Conservation (phyloP, 306 rosid genomes). For the Senna siamea region DNA sequence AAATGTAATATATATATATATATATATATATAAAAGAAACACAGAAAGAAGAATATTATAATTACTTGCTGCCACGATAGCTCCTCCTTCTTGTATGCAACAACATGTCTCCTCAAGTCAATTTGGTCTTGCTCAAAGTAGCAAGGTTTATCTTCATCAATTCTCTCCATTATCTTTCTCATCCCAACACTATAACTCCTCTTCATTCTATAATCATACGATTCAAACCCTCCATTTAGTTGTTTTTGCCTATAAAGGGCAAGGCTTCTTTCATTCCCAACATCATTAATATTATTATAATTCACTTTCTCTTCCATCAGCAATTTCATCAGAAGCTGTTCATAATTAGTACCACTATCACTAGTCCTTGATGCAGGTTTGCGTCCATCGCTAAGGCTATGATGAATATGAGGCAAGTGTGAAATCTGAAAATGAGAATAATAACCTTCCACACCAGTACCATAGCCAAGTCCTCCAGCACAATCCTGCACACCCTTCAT, state of each 20-base stretch:
- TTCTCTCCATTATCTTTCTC: slow-evolving; percentile 52
- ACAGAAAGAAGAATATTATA: no score
- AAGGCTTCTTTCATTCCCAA: slow-evolving; percentile 1
- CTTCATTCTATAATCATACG: slow-evolving; percentile 37
- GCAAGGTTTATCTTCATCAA: slow-evolving; percentile 64
- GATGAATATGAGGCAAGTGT: slow-evolving; percentile 11
- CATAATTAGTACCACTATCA: not conserved
- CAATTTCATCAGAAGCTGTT: slow-evolving; percentile 13
- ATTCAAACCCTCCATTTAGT: not conserved
- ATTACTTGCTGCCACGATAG: no score
- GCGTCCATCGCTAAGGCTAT: no score
- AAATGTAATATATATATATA: no score
- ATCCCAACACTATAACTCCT: slow-evolving; percentile 45
- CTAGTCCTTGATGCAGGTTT: not conserved
- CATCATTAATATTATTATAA: not conserved
- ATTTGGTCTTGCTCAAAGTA: slow-evolving; percentile 47
- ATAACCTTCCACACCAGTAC: not conserved
- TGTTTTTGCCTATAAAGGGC: slow-evolving; percentile 30
- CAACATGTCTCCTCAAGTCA: slow-evolving; percentile 20
- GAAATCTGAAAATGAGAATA: slow-evolving; percentile 17
- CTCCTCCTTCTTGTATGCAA: slow-evolving; percentile 40
- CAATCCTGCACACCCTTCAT: slow-evolving; percentile 43
- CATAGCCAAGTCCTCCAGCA: slow-evolving; percentile 42
- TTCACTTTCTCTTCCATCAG: no score
- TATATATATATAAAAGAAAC: no score